phyloP scores from a whole-genome alignment of 495 filamentous ascomycete genomes.

The Bombardia bombarda region DNA sequence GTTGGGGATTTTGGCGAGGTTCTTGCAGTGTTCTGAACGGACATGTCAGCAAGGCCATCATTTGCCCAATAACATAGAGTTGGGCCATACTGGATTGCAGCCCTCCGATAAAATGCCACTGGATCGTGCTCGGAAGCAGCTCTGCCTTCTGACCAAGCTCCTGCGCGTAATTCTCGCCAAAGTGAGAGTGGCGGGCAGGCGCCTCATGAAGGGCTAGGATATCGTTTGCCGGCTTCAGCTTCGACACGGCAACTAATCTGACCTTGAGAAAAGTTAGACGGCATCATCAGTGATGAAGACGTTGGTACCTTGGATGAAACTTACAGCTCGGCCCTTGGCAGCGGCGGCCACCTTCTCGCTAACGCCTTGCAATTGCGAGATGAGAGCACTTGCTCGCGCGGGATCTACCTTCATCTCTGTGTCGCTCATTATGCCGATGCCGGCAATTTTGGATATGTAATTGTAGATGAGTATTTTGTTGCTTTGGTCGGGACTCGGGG shows the following conservation, averaged over 20 bases:
- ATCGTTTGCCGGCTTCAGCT: slow-evolving; percentile 85
- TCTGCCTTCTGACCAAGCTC: slow-evolving; percentile 82
- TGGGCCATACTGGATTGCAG: slow-evolving; percentile 54
- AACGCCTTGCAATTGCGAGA: slow-evolving; percentile 39
- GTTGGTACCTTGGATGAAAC: too few relatives aligned
- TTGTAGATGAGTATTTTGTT: too few relatives aligned
- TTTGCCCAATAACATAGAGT: not conserved
- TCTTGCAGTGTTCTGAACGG: slow-evolving; percentile 72
- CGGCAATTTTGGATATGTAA: too few relatives aligned
- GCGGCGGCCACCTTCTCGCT: slow-evolving; percentile 36
- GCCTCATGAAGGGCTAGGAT: slow-evolving; percentile 70
- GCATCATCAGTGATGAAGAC: too few relatives aligned
- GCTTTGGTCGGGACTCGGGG: too few relatives aligned
- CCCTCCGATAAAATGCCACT: slow-evolving; percentile 95
- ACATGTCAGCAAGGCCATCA: not conserved
- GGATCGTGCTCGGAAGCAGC: slow-evolving; percentile 64
- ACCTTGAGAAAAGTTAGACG: too few relatives aligned
- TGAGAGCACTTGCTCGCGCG: slow-evolving; percentile 38
- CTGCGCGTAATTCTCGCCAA: slow-evolving; percentile 96
- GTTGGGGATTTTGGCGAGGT: slow-evolving; percentile 76
- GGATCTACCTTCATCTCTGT: slow-evolving; percentile 46
- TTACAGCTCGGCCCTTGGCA: slow-evolving; percentile 37
- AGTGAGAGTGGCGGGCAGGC: slow-evolving; percentile 59
- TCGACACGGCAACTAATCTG: slow-evolving; percentile 87
- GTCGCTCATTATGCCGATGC: not conserved